Conservation (phyloP, 495 filamentous ascomycete genomes). For the Choiromyces venosus region DNA sequence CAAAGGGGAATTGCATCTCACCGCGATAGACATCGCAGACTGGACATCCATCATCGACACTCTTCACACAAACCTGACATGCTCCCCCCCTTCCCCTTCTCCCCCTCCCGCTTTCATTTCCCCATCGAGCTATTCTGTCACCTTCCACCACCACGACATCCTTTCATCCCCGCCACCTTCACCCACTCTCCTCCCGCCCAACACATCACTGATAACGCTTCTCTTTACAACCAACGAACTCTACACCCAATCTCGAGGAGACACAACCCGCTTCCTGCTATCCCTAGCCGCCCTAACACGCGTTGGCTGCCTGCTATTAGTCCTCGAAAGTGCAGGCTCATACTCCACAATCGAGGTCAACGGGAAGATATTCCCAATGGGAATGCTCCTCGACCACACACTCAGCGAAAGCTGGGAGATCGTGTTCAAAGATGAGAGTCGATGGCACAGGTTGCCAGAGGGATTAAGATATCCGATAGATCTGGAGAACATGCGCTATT, state of each 20-base stretch:
- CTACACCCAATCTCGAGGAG: conserved; percentile 65
- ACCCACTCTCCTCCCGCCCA: conserved; percentile 13
- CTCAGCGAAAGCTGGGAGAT: conserved; percentile 63
- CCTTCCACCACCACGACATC: conserved; percentile 60
- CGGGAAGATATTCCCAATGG: conserved; percentile 81
- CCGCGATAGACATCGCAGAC: conserved; percentile 69
- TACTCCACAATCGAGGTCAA: conserved; percentile 73
- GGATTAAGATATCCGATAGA: conserved; percentile 70
- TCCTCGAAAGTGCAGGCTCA: conserved; percentile 86
- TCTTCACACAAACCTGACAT: conserved; percentile 49
- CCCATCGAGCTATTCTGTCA: conserved; percentile 44
- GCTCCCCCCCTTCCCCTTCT: conserved; percentile 46
- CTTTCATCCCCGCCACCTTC: conserved; percentile 44
- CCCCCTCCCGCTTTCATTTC: conserved; percentile 46
- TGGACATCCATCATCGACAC: conserved; percentile 60
- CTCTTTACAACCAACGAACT: conserved; percentile 98
- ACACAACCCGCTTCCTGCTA: conserved; percentile 69
- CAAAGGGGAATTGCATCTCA: conserved; percentile 49
- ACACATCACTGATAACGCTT: conserved; percentile 62
- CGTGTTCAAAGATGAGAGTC: conserved; percentile 63
- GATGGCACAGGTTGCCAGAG: conserved; percentile 73
- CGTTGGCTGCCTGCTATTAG: conserved; percentile 63
- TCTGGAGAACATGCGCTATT: conserved; percentile 88
- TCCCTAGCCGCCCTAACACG: conserved; percentile 54
- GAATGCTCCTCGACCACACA: conserved; percentile 82